Evolutionary conservation across 345 rosid genomes (phyloP), one percentile per base, ranked within the genome.

Genomic region (Schrenkiella parvula): DNA sequence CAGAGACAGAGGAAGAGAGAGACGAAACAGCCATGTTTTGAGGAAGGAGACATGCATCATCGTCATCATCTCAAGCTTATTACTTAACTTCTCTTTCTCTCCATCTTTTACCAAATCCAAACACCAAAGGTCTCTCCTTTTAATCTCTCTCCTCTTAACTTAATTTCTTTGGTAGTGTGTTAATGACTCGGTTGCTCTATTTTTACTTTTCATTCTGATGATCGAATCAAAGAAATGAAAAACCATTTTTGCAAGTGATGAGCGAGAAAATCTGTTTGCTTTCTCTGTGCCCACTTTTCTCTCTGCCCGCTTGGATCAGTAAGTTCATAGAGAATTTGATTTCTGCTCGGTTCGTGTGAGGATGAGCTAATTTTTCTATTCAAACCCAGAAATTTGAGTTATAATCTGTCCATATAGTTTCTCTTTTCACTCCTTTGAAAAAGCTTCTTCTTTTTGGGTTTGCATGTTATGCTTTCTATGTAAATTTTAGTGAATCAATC

Each of bases 1-100:
- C 75, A 56, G 75, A 76, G 80, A 70, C 75, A 63, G 60, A 44
- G 53, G 26, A 38, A 63, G 57, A 72, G 58, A 13, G 69, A 76
- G 71, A 69, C 31, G 66, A 70, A 56, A 56, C 37, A 70, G 23
- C 80, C 80, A 76, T 76, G 80, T 76, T 70, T 35, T 76, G 80
- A 76, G 80, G 80, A 69, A 69, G 80, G 80, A 76, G 71, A 76
- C 80, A 76, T 69, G 80, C 80, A 76, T 47, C 73, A 67, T 60
- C 58, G 35, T 50, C 58, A 70, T 53, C 64, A 64, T 43, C 68
- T 67, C 57, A 61, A 75, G n/a, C 73, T 52, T 51, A 17, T 55
- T 70, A 56, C 72, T 63, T 70, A 57, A 70, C 80, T 70, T 76
- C 48, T 38, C 41, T 56, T 70, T 50, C 56, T 70, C 71, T 76